Conservation (phyloP, 2,329 filamentous ascomycete species). For the Lachnellula occidentalis region DNA sequence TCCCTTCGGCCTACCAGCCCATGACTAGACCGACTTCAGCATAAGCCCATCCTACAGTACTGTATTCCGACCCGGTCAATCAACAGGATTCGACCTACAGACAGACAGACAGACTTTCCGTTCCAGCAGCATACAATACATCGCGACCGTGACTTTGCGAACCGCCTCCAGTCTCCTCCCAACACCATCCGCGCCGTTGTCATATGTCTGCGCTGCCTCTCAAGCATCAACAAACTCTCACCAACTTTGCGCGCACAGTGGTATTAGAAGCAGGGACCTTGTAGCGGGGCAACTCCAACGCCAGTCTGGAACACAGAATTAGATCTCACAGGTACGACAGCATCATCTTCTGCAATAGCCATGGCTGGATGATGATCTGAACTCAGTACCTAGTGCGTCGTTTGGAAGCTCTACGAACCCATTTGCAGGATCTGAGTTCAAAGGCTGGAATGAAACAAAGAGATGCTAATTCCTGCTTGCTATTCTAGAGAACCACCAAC, state of each 20-base stretch:
- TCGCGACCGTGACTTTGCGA: not conserved
- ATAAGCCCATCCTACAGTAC: not conserved
- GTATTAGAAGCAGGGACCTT: constrained; percentile 13
- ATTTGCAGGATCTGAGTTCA: not conserved
- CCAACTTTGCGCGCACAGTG: constrained; percentile 2
- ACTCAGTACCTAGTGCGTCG: not conserved
- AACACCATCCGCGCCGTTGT: not conserved
- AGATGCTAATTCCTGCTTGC: constrained; percentile 9
- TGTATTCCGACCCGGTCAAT: not conserved
- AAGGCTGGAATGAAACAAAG: constrained; percentile 3
- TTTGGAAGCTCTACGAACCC: constrained; percentile 12
- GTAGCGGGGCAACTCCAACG: constrained; percentile 25
- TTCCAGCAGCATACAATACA: not conserved
- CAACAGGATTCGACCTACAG: not conserved
- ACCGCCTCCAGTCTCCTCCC: not conserved
- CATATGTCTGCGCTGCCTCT: not conserved
- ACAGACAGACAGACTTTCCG: not conserved
- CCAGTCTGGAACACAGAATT: constrained; percentile 21
- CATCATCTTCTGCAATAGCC: constrained; percentile 5
- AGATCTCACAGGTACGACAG: constrained; percentile 19
- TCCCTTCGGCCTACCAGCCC: not conserved
- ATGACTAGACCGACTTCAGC: not conserved
- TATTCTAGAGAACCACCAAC: constrained; percentile 12
- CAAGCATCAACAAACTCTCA: not conserved
- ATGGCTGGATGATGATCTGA: constrained; percentile 13